A percentile compares a stretch with the other conserved stretches of the same genome.
Evolutionary conservation across 2,329 filamentous ascomycete genomes (phyloP).

Genomic region (Penicillium sp.): DNA sequence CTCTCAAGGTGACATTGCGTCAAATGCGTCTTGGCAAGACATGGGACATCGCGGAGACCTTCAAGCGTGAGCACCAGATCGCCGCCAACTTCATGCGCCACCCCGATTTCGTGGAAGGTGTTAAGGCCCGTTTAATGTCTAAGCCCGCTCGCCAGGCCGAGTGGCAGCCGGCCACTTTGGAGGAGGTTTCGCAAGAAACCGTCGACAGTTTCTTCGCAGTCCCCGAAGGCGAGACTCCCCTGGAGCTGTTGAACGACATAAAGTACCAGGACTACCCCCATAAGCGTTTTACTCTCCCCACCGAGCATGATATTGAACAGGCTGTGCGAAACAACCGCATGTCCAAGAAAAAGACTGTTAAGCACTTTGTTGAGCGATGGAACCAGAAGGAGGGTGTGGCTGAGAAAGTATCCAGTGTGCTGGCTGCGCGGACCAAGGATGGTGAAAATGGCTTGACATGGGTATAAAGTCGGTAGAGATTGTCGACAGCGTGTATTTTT

Average conservation of each 20-base stretch:
- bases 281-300: constrained; percentile 66
- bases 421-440: constrained; percentile 61
- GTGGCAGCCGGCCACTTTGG: constrained; percentile 74
- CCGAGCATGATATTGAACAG: constrained; percentile 57
- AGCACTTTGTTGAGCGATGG: constrained; percentile 60
- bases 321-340: constrained; percentile 45
- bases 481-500: constrained; percentile 24
- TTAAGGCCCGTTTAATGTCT: constrained; percentile 74
- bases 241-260: constrained; percentile 61
- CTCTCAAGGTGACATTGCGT: constrained; percentile 77
- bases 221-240: constrained; percentile 43
- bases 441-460: constrained; percentile 43
- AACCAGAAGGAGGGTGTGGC: constrained; percentile 67
- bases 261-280: constrained; percentile 76
- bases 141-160: constrained; percentile 65
- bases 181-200: constrained; percentile 60
- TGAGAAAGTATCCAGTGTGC: constrained; percentile 67
- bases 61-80: constrained; percentile 81
- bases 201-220: constrained; percentile 70
- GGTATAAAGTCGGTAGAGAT: constrained; percentile 18
- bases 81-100: constrained; percentile 86
- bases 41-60: constrained; percentile 84
- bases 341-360: constrained; percentile 55
- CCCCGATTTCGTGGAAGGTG: constrained; percentile 88
- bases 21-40: constrained; percentile 73